Evolutionary conservation across 345 rosid genomes (phyloP).

Genomic region (Gossypium anomalum): DNA sequence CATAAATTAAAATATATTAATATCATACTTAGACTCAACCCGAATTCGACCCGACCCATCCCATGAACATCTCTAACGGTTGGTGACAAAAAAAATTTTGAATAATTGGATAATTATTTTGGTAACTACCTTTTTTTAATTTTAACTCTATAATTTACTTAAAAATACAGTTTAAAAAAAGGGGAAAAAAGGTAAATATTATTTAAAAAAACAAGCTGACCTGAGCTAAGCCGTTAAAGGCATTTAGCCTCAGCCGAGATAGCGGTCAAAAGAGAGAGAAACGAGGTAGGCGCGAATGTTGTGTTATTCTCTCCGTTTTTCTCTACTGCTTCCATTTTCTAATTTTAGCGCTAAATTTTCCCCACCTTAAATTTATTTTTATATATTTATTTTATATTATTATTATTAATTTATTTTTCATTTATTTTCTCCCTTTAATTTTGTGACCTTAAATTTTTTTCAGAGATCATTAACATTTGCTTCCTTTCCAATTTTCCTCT

Average conservation of each 20-base stretch:
- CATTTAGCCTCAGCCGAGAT: not conserved
- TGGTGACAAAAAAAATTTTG: too few species aligned
- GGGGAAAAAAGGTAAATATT: too few species aligned
- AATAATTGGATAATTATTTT: too few species aligned
- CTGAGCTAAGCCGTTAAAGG: conserved; percentile 6
- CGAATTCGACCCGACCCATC: too few species aligned
- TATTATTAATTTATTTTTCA: conserved; percentile 10
- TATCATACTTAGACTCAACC: accelerated
- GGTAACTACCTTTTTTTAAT: too few species aligned
- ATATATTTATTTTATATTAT: not conserved
- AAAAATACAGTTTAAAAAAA: too few species aligned
- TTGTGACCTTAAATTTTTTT: not conserved
- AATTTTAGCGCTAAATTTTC: conserved; percentile 17
- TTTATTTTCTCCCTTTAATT: not conserved
- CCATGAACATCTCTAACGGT: too few species aligned
- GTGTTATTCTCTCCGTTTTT: not conserved
- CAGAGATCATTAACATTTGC: conserved; percentile 11
- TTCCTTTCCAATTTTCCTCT: not conserved
- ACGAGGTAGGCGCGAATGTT: not conserved
- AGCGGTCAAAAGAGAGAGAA: conserved; percentile 1
- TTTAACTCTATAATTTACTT: too few species aligned
- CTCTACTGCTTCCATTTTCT: conserved; percentile 5
- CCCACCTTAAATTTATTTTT: conserved; percentile 3
- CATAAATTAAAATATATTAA: too few species aligned
- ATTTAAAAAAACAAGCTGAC: not conserved